Evolutionary conservation across 495 filamentous ascomycete genomes (phyloP).

Genomic region (Endocarpon pusillum): DNA sequence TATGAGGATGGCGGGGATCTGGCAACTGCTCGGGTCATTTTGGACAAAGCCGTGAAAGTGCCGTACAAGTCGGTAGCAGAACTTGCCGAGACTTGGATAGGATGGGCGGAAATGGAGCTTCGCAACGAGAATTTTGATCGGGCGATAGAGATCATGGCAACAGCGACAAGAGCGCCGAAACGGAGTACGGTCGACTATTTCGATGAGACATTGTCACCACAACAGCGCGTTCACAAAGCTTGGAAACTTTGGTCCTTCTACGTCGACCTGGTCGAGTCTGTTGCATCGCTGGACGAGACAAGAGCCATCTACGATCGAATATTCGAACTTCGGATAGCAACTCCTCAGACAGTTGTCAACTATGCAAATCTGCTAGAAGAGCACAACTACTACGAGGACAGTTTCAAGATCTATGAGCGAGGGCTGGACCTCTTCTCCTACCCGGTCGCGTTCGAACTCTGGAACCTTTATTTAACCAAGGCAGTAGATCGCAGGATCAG

Average conservation of each 20-base stretch:
- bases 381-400: constrained; percentile 90
- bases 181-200: constrained; percentile 94
- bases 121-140: constrained; percentile 90
- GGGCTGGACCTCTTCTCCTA: constrained; percentile 95
- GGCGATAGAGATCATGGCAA: constrained; percentile 89
- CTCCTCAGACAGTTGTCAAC: constrained; percentile 95
- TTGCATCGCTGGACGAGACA: constrained; percentile 80
- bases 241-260: constrained; percentile 99
- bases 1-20: constrained; percentile 85
- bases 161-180: constrained; percentile 89
- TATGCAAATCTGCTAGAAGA: constrained; percentile 95
- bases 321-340: constrained; percentile 95
- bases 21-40: constrained; percentile 69
- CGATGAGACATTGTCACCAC: constrained; percentile 82
- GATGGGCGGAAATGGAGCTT: constrained; percentile 96
- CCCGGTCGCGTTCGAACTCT: constrained; percentile 93
- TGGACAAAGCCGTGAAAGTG: constrained; percentile 96
- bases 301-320: constrained; percentile 90
- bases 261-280: constrained; percentile 92
- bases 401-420: constrained; percentile 92
- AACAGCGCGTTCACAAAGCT: constrained; percentile 94
- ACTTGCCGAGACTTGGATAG: constrained; percentile 94
- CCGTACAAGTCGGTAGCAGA: constrained; percentile 91
- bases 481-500: constrained; percentile 88
- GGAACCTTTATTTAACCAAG: constrained; percentile 97